A percentile compares a stretch with the other conserved stretches of the same genome.
These are phyloP conservation scores for Coemansia sp. DNA, from an alignment of 192 early-diverging fungal genomes.

Conservation along the genomic window DNA sequence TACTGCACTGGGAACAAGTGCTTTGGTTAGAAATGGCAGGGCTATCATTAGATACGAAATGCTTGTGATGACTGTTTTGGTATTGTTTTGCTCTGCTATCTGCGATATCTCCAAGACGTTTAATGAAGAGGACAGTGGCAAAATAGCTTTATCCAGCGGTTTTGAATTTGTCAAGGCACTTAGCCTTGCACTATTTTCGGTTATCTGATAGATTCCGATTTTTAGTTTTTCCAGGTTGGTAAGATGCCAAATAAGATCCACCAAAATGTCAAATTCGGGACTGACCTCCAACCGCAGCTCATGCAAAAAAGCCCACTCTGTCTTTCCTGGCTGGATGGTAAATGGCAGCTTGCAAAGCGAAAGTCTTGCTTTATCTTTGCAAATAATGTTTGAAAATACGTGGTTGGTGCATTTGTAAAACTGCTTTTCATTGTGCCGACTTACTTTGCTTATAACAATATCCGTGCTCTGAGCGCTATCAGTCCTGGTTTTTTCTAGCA, in stretches of 20 bases:
- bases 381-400: not conserved
- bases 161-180: not conserved
- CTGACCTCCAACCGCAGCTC: not conserved
- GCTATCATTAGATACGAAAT: not conserved
- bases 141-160: not conserved
- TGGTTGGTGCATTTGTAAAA: not conserved
- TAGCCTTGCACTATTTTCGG: not conserved
- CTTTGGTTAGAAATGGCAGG: not conserved
- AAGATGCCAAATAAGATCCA: not conserved
- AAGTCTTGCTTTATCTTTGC: not conserved
- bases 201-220: not conserved
- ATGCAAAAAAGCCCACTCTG: not conserved
- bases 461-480: not conserved
- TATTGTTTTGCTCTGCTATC: not conserved
- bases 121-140: not conserved
- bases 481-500: not conserved
- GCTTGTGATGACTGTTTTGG: not conserved
- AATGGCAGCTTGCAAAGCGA: not conserved
- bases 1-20: too few relatives aligned
- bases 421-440: not conserved
- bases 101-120: not conserved
- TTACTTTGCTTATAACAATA: not conserved
- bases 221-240: not conserved
- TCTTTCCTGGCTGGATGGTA: not conserved
- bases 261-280: not conserved